Percentiles rank a stretch among this genome's conserved stretches.
Conservation (phyloP, 768 basidiomycete genomes). For the Neoboletus subvelutipes region DNA sequence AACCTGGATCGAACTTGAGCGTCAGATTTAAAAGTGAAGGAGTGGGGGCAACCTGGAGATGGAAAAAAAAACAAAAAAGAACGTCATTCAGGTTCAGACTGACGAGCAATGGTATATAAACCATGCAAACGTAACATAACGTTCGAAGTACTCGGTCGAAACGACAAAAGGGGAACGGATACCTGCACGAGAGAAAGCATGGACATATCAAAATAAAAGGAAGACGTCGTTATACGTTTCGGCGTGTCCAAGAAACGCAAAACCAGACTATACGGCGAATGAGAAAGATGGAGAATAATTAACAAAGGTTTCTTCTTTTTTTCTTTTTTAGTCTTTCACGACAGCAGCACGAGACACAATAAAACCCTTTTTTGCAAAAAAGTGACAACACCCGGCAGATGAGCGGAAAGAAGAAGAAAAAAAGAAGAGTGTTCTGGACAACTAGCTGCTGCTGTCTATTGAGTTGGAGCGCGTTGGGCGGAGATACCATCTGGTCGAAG, state of each 20-base stretch:
- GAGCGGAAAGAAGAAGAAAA: background rate
- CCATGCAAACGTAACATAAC: background rate
- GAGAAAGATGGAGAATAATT: background rate
- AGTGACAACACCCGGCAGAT: background rate
- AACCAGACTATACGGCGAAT: background rate
- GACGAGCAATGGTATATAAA: background rate
- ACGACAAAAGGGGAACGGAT: background rate
- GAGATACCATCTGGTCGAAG: slow-evolving; percentile 4
- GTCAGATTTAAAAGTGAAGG: no score
- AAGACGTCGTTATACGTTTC: background rate
- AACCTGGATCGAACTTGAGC: background rate
- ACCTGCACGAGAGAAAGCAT: background rate
- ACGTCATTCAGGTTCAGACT: background rate
- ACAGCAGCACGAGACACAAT: slow-evolving; percentile 6
- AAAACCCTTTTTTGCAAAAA: slow-evolving; percentile 4
- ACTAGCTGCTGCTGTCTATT: slow-evolving; percentile 3
- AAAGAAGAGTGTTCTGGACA: background rate
- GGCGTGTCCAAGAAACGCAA: background rate
- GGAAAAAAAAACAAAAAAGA: background rate
- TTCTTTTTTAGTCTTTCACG: background rate
- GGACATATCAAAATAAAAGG: background rate
- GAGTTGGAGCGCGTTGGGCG: slow-evolving; percentile 2
- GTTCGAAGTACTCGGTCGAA: background rate
- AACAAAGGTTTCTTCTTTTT: background rate
- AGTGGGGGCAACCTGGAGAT: background rate